Percentiles rank a stretch among this genome's conserved stretches.
These are phyloP conservation scores for Pseudohalonectria lignicola DNA, from an alignment of 2,329 filamentous ascomycete genomes.

Conservation along the genomic window DNA sequence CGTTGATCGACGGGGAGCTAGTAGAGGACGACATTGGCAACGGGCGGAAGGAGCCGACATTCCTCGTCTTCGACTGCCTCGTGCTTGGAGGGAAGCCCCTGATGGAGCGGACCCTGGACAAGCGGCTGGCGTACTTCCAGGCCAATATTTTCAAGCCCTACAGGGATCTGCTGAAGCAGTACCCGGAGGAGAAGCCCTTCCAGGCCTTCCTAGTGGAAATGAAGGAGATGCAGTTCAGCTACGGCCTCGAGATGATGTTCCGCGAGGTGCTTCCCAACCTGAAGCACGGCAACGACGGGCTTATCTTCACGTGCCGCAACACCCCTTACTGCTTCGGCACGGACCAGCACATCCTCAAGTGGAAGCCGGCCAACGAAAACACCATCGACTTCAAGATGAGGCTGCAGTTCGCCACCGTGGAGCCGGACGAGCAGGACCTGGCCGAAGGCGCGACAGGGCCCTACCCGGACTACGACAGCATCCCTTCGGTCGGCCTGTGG, in stretches of 20 bases:
- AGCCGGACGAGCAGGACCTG: slow-evolving; percentile 55
- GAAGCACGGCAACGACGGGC: slow-evolving; percentile 86
- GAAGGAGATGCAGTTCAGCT: slow-evolving; percentile 82
- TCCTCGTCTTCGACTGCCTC: slow-evolving; percentile 88
- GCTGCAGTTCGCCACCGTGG: slow-evolving; percentile 62
- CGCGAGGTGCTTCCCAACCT: slow-evolving; percentile 71
- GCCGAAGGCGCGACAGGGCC: slow-evolving; percentile 52
- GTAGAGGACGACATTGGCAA: slow-evolving; percentile 69
- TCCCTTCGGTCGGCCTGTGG: slow-evolving; percentile 63
- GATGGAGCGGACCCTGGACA: slow-evolving; percentile 73
- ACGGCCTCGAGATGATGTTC: slow-evolving; percentile 90
- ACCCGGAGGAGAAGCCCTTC: slow-evolving; percentile 55
- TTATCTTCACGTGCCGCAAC: slow-evolving; percentile 93
- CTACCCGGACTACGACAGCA: slow-evolving; percentile 67
- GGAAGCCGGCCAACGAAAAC: slow-evolving; percentile 94
- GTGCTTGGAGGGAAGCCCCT: slow-evolving; percentile 67
- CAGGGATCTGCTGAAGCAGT: slow-evolving; percentile 48
- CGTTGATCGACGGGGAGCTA: slow-evolving; percentile 85
- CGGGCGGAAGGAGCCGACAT: slow-evolving; percentile 62
- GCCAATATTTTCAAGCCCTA: slow-evolving; percentile 67
- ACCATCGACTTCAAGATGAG: slow-evolving; percentile 83
- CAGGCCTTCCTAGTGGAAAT: slow-evolving; percentile 75
- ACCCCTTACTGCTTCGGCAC: slow-evolving; percentile 84
- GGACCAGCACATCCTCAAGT: slow-evolving; percentile 89
- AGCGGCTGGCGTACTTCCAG: slow-evolving; percentile 78